These are phyloP conservation scores for Puccinia novopanici DNA, from an alignment of 1,284 basidiomycete genomes.

Conservation along the genomic window DNA sequence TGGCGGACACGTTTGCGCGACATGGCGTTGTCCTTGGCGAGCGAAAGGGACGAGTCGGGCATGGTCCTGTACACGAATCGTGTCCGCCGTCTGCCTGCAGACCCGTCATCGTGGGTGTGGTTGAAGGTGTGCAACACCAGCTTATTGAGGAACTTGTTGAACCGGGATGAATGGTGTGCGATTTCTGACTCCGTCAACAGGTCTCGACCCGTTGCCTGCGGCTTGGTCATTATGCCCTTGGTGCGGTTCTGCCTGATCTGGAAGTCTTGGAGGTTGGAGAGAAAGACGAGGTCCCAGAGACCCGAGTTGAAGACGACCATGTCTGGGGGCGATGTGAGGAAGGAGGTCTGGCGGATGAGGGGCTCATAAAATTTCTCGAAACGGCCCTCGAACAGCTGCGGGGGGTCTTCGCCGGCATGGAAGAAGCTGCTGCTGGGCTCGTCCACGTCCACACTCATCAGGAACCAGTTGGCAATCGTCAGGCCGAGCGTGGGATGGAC, in stretches of 20 bases:
- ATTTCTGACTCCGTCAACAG: not conserved
- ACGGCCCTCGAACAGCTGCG: conserved; percentile 17
- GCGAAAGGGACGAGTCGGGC: conserved; percentile 20
- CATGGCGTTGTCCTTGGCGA: conserved; percentile 32
- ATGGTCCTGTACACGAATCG: conserved; percentile 26
- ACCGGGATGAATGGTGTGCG: not conserved
- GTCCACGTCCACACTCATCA: conserved; percentile 27
- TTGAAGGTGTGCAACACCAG: conserved; percentile 13
- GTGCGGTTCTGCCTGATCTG: conserved; percentile 8
- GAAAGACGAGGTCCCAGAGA: conserved; percentile 31
- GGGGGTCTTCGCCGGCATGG: conserved; percentile 17
- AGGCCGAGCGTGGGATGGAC: conserved; percentile 8
- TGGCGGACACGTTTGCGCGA: conserved; percentile 19
- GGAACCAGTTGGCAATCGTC: conserved; percentile 26
- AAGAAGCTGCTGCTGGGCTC: not conserved
- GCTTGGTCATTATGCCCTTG: not conserved
- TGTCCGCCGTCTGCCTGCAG: not conserved
- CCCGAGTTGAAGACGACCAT: conserved; percentile 36
- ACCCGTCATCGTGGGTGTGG: not conserved
- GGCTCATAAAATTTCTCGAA: conserved; percentile 24
- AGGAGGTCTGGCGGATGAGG: not conserved
- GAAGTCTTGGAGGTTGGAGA: conserved; percentile 9
- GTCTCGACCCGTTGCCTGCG: not conserved
- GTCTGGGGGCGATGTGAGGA: not conserved
- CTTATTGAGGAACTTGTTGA: conserved; percentile 7